Base-by-base conservation (phyloP, 441 rosid genomes). In the Codiaeum variegatum region DNA sequence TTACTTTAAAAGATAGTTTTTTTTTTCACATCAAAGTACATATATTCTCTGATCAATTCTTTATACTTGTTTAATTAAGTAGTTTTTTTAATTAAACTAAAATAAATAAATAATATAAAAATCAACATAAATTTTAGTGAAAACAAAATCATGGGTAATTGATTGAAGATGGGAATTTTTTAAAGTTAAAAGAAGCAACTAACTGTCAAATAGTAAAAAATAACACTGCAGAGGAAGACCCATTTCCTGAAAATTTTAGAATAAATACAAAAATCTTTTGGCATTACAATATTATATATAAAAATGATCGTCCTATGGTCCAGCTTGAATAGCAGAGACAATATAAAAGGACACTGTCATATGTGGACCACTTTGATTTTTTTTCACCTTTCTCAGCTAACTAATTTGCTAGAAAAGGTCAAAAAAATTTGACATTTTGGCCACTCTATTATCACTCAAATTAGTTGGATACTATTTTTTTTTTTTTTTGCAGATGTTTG, bases 401-500 rank as follows among this genome's bases (percentile, higher is more conserved):
- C 24, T 40, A 40, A 36, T 36, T 40, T 8, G 44, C 44, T 40
- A 40, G n/a, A 10, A 9, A 40, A 40, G 34, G 67, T 68, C 58
- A 63, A 75, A 42, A 52, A 28, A 29, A 63, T 24, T 71, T 49
- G 29, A 60, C 31, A 52, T 21, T 21, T 49, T 60, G 62, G 36
- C n/a, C 18, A 5, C 31, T 23, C 49, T 5, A 11, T 23, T 52
- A 19, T n/a, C n/a, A n/a, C 23, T 38, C 42, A 42, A 1, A 6
- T 42, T 42, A 6, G 47, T 3, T 42, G 47, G 47, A 42, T 13
- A 42, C 47, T 13, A 8, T 42, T 42, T 1, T 5, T 49, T 49
- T n/a, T 5, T 15, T 19, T 66, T 59, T 40, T 40, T 75, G 86
- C 87, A 94, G 98, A 94, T 92, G 99, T 94, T 94, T 81, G 93